Percentiles rank a stretch among this genome's conserved stretches.
These are phyloP conservation scores for Centella asiatica DNA, from an alignment of 129 eudicot genomes.

Conservation along the genomic window DNA sequence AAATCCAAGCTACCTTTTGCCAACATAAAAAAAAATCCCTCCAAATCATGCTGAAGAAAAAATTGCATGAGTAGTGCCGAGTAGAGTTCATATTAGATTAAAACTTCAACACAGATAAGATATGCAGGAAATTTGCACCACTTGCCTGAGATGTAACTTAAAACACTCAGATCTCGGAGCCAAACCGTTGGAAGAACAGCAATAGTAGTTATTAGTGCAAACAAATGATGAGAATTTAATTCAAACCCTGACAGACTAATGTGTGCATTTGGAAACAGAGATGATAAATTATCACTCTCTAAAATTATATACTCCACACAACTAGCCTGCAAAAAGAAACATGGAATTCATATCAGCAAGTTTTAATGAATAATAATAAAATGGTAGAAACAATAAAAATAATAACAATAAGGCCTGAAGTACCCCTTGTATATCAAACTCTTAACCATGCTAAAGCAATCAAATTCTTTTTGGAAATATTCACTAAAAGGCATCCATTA, in stretches of 20 bases:
- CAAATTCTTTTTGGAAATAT: too few relatives aligned
- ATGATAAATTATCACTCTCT: conserved; percentile 89
- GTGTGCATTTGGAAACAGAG: conserved; percentile 87
- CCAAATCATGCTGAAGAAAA: too few relatives aligned
- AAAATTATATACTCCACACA: conserved; percentile 88
- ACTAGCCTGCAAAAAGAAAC: conserved; percentile 47
- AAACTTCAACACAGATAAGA: not conserved
- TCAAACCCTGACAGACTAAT: conserved; percentile 41
- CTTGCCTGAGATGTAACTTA: conserved; percentile 88
- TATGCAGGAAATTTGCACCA: not conserved
- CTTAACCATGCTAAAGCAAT: too few relatives aligned
- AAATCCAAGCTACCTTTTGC: too few relatives aligned
- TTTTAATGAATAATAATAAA: not conserved
- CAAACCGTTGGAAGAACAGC: conserved; percentile 97
- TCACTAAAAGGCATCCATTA: too few relatives aligned
- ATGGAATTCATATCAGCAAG: conserved; percentile 2
- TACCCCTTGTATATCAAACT: not conserved
- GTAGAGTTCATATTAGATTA: not conserved
- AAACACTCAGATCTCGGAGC: conserved; percentile 68
- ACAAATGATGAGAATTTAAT: conserved; percentile 58
- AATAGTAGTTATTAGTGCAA: conserved; percentile 55
- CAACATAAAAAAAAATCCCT: too few relatives aligned
- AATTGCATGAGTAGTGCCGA: too few relatives aligned
- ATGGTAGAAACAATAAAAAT: not conserved
- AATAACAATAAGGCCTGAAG: not conserved